These are phyloP conservation scores for Mucor piriformis DNA, from an alignment of 371 early-diverging fungal species.

Conservation along the genomic window DNA sequence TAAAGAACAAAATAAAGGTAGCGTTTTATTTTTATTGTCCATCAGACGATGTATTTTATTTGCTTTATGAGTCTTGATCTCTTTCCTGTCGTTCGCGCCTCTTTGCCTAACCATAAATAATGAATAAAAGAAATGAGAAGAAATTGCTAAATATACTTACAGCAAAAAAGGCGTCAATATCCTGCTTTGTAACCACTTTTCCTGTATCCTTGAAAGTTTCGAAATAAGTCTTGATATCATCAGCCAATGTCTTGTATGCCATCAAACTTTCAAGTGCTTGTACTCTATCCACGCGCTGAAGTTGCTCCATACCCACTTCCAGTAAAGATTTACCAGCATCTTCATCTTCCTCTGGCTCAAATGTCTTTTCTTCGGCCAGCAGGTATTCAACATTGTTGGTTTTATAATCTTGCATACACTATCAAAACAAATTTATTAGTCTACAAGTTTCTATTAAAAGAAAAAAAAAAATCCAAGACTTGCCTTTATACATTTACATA, in stretches of 20 bases:
- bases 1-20: too few relatives aligned
- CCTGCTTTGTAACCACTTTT: conserved; percentile 73
- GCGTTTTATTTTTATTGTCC: too few relatives aligned
- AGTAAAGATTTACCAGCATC: conserved; percentile 69
- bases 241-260: conserved; percentile 55
- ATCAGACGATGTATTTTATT: too few relatives aligned
- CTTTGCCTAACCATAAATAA: too few relatives aligned
- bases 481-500: conserved; percentile 51
- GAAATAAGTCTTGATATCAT: conserved; percentile 69
- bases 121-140: too few relatives aligned
- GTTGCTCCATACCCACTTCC: conserved; percentile 76
- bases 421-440: neutral
- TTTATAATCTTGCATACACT: conserved; percentile 31
- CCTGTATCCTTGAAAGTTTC: conserved; percentile 71
- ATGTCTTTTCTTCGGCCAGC: conserved; percentile 43
- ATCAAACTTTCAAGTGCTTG: conserved; percentile 71
- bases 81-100: too few relatives aligned
- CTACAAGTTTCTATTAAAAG: neutral
- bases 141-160: conserved; percentile 19
- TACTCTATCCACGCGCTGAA: conserved; percentile 73
- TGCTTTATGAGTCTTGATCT: too few relatives aligned
- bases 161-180: conserved; percentile 74
- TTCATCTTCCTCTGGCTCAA: conserved; percentile 55
- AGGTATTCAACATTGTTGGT: conserved; percentile 29
- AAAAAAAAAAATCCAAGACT: neutral